Conservation (phyloP, 257 asterid genomes). For the Solanum pimpinellifolium region DNA sequence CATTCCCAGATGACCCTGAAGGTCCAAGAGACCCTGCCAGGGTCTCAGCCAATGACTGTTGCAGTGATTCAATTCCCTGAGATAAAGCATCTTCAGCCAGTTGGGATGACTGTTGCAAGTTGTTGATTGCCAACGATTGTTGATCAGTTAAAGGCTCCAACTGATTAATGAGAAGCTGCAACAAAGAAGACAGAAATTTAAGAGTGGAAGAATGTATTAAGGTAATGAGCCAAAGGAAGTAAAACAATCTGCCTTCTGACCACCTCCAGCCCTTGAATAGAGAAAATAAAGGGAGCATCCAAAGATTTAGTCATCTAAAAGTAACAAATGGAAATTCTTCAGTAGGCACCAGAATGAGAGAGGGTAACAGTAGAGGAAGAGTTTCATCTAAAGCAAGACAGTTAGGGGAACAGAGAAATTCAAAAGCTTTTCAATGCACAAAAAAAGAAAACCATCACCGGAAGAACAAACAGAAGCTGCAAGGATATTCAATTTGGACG, state of each 20-base stretch:
- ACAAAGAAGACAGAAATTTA: background rate
- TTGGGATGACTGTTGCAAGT: constrained; percentile 81
- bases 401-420: background rate
- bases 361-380: background rate
- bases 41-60: constrained; percentile 78
- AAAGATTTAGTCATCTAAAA: background rate
- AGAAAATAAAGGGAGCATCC: background rate
- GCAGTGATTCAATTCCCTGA: constrained; percentile 94
- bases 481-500: background rate
- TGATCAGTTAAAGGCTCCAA: constrained; percentile 92
- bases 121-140: constrained; percentile 64
- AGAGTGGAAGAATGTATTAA: background rate
- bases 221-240: background rate
- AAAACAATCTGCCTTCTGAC: background rate
- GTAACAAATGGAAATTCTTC: background rate
- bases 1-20: constrained; percentile 69
- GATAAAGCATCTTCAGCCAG: constrained; percentile 91
- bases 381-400: background rate
- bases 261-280: background rate
- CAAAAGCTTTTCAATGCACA: background rate
- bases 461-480: background rate
- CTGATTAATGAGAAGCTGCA: constrained; percentile 78
- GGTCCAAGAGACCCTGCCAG: constrained; percentile 83
- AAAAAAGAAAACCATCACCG: background rate
- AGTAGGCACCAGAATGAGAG: background rate